Conservation (phyloP, 768 basidiomycete genomes). For the Hypholoma fasciculare region DNA sequence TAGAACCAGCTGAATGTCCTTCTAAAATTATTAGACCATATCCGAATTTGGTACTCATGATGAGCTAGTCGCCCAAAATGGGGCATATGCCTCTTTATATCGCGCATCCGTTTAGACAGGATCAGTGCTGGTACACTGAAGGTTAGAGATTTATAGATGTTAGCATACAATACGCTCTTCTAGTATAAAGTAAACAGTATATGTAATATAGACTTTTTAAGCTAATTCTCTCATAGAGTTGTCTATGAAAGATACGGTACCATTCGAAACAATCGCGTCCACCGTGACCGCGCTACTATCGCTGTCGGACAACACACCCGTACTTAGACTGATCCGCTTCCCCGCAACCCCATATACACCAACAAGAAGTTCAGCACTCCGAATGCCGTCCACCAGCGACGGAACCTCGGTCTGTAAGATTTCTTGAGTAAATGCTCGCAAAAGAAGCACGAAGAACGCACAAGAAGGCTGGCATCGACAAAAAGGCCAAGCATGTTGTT, state of each 20-base stretch:
- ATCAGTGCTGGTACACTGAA: slow-evolving; percentile 5
- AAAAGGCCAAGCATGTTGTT: slow-evolving; percentile 95
- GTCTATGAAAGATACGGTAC: slow-evolving; percentile 69
- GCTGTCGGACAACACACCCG: slow-evolving; percentile 28
- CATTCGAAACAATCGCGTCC: slow-evolving; percentile 69
- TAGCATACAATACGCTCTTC: slow-evolving; percentile 1
- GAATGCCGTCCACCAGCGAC: slow-evolving; percentile 84
- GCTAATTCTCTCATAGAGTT: slow-evolving; percentile 51
- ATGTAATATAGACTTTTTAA: slow-evolving; percentile 22
- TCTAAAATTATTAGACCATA: slow-evolving; percentile 44
- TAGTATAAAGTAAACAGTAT: slow-evolving; percentile 5
- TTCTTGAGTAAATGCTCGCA: slow-evolving; percentile 4
- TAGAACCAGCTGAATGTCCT: not conserved
- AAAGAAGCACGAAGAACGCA: slow-evolving; percentile 37
- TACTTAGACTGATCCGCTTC: slow-evolving; percentile 34
- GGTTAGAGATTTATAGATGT: not conserved
- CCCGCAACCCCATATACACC: slow-evolving; percentile 74
- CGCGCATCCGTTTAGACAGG: slow-evolving; percentile 55
- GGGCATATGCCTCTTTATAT: slow-evolving; percentile 70
- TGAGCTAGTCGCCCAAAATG: slow-evolving; percentile 57
- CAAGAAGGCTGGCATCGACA: slow-evolving; percentile 84
- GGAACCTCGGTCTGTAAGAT: slow-evolving; percentile 75
- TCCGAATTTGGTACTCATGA: slow-evolving; percentile 77
- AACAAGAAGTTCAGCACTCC: slow-evolving; percentile 85
- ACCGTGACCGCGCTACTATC: slow-evolving; percentile 45